Conservation (phyloP, 2,329 filamentous ascomycete genomes). For the Plectosphaerella cucumerina region DNA sequence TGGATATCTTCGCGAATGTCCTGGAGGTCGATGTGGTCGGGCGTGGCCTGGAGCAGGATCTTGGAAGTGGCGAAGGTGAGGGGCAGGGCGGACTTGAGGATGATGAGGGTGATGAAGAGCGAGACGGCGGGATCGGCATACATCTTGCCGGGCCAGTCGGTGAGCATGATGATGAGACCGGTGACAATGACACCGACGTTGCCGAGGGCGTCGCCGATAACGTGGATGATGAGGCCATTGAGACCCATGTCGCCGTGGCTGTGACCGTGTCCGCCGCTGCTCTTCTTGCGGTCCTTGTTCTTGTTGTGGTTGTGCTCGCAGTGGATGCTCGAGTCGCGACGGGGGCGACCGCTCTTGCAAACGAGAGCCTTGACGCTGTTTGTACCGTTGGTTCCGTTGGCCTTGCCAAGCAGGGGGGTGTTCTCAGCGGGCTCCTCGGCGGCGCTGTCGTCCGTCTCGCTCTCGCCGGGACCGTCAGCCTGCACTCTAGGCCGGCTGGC, state of each 20-base stretch:
- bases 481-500: slow-evolving; percentile 55
- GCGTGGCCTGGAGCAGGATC: slow-evolving; percentile 91
- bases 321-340: slow-evolving; percentile 45
- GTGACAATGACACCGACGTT: slow-evolving; percentile 83
- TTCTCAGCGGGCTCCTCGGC: slow-evolving; percentile 41
- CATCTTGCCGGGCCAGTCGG: slow-evolving; percentile 72
- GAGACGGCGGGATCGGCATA: slow-evolving; percentile 93
- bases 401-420: slow-evolving; percentile 42
- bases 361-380: slow-evolving; percentile 3
- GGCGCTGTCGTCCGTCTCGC: slow-evolving; percentile 45
- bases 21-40: slow-evolving; percentile 79
- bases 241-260: slow-evolving; percentile 91
- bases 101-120: slow-evolving; percentile 83
- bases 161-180: slow-evolving; percentile 88
- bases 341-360: slow-evolving; percentile 8
- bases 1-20: slow-evolving; percentile 93
- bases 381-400: slow-evolving; percentile 19
- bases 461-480: slow-evolving; percentile 43
- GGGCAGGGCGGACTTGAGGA: slow-evolving; percentile 70
- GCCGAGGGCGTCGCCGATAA: slow-evolving; percentile 78
- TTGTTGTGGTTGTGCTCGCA: slow-evolving; percentile 74
- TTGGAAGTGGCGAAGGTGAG: slow-evolving; percentile 76
- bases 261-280: slow-evolving; percentile 65
- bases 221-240: slow-evolving; percentile 75
- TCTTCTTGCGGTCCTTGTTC: slow-evolving; percentile 62